A percentile compares a stretch with the other conserved stretches of the same genome.
Conservation (phyloP, 148 eudicot species). For the Beta vulgaris region DNA sequence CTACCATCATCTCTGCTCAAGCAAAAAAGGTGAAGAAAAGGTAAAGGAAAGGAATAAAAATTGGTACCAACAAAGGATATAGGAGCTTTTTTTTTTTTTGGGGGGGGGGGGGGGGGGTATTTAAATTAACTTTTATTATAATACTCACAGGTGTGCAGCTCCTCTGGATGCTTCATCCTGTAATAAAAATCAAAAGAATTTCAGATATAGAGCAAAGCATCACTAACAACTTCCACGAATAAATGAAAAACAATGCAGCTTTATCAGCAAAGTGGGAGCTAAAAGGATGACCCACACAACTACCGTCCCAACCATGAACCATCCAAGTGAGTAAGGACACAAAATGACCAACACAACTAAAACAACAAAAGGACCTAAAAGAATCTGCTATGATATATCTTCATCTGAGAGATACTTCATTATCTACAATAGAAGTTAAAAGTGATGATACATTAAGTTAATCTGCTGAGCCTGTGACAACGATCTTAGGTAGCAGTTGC, state of each 20-base stretch:
- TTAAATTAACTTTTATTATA: constrained; percentile 2
- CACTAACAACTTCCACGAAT: neutral
- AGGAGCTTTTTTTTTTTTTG: no score
- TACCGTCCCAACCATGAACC: no score
- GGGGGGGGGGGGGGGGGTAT: no score
- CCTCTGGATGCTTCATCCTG: constrained; percentile 61
- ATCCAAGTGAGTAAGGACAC: no score
- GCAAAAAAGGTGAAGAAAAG: constrained; percentile 7
- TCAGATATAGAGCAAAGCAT: neutral
- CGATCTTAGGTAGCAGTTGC: neutral
- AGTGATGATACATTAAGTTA: no score
- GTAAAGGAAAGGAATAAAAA: neutral
- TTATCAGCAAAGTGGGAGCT: neutral
- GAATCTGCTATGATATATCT: neutral
- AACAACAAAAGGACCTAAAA: neutral
- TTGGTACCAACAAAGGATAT: neutral
- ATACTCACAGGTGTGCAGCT: constrained; percentile 59
- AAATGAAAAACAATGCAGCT: neutral
- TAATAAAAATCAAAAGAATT: constrained; percentile 16
- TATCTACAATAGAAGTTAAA: neutral
- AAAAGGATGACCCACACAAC: neutral
- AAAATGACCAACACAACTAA: neutral
- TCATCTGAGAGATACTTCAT: neutral
- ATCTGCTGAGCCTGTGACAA: neutral
- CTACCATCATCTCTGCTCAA: constrained; percentile 57